Evolutionary conservation across 2,329 filamentous ascomycete genomes (phyloP), one percentile per base, ranked within the genome.

Genomic region (Drechslerella coelobrocha): DNA sequence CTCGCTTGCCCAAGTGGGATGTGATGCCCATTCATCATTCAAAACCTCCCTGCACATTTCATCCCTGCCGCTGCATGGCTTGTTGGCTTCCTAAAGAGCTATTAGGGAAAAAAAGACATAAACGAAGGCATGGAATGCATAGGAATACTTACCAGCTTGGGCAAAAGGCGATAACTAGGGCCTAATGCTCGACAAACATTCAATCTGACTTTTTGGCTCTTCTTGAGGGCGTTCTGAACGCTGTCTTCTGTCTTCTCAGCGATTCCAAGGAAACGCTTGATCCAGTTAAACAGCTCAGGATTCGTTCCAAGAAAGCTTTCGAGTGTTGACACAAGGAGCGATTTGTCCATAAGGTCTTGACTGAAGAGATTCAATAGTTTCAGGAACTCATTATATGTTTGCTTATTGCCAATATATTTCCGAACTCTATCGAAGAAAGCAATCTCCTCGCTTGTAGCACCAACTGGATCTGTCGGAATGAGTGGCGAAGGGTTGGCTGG

Each of bases 1-100:
- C 79, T 99, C 94, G 0, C 93, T 97, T 1, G 93, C 94, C 94
- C 94, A 99, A 0, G 94, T 99, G 2, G 94, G 94, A 80, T 99
- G 94, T 24, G 93, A 97, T 1, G 94, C 94, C 94, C 94, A 99
- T 75, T 97, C 91, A 75, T 99, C 94, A 74, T 99, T 99, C 60
- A 99, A 83, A 0, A 99, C 93, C 23, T 89, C 88, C 74, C 91
- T 89, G 80, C 94, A 99, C 75, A 99, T 88, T 78, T 96, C 92
- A 77, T 99, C 94, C 48, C 94, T 89, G 9, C 94, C 94, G 77
- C 91, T 94, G 81, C 94, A 99, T 0, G 89, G 86, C 81, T 96
- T 95, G 68, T 94, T 87, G 9, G 92, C 89, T 78, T 97, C 94
- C 82, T 85, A 59, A 2, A 37, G 27, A 10, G 2, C 14, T 53